Base-by-base conservation (phyloP, 305 asterid genomes). In the Solanum hybrid region DNA sequence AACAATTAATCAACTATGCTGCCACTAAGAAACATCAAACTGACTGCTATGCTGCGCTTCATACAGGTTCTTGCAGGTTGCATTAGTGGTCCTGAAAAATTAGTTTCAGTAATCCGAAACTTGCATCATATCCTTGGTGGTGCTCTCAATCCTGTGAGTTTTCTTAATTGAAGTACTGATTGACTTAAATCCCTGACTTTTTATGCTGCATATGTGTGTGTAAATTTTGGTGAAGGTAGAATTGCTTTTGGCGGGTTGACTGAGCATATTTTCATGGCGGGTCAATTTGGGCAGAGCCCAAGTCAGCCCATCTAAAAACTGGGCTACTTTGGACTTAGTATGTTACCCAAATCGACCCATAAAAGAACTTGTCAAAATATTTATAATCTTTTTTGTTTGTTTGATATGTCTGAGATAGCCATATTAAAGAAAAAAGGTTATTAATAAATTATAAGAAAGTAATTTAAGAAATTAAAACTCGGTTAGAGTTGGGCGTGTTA, bases 91-190 rank as follows among this genome's bases (percentile, higher is more conserved):
- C 94, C 99, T 88, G 96, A 93, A 88, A 94, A 94, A 88, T 86
- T 96, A 90, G 92, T 98, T 91, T 88, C 98, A 37, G 89, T 36
- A 88, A 93, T 96, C 87, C 98, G 99, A 66, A 95, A 90, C 92
- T 91, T 96, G 96, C 99, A 98, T 92, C 95, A 96, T 94, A 92
- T 96, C 90, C 94, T 96, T 87, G 99, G 99, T 15, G 99, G 99
- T 90, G 94, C 97, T 92, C 93, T 98, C 29, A 96, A 96, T 91
- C 98, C 99, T 60, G 99, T 97, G 91, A 96, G 99, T 93, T 86
- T 40, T 88, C 85, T 64, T 27, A 32, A 89, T 88, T 42, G 64
- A 86, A 29, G 42, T 87, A n/a, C 17, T 71, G 29, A 31, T 84
- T 29, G 73, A 51, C 87, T 84, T 51, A 5, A 60, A 31, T 6